These are phyloP conservation scores for Panicum hallii DNA, from an alignment of 202 grass and related monocot genomes.

Conservation along the genomic window DNA sequence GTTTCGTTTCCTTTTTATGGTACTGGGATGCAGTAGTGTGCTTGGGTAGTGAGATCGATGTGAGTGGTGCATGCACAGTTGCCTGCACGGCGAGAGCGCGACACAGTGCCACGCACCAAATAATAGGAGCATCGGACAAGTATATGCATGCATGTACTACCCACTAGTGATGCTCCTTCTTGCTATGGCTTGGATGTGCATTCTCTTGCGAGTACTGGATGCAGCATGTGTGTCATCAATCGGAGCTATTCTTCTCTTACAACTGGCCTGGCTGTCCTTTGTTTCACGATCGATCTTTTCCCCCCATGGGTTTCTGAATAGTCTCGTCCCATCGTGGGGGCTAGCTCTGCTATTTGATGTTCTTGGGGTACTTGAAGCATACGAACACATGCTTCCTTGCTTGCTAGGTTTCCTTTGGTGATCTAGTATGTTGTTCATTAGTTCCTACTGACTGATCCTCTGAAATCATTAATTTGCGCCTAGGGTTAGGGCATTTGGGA, in stretches of 20 bases:
- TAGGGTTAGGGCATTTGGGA: neutral
- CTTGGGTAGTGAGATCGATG: constrained; percentile 48
- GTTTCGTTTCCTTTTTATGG: constrained; percentile 57
- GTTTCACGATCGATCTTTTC: constrained; percentile 31
- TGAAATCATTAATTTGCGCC: neutral
- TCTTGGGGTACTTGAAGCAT: constrained; percentile 6
- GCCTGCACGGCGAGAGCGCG: constrained; percentile 22
- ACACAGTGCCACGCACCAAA: constrained; percentile 44
- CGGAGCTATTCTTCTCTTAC: too few relatives aligned
- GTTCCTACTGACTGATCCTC: too few relatives aligned
- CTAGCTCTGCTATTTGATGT: constrained; percentile 23
- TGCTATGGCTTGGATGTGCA: constrained; percentile 30
- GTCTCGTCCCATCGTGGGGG: constrained; percentile 29
- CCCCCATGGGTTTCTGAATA: constrained; percentile 30
- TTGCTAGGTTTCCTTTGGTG: neutral
- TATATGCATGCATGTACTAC: neutral
- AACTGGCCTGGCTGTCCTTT: neutral
- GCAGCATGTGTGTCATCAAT: neutral
- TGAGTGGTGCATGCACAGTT: constrained; percentile 52
- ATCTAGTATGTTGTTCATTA: neutral
- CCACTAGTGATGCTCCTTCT: constrained; percentile 6
- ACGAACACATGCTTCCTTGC: neutral
- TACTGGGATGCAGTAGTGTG: constrained; percentile 23
- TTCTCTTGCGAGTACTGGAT: constrained; percentile 19
- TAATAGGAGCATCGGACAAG: constrained; percentile 27